These are phyloP conservation scores for Lichtheimia ramosa DNA, from an alignment of 371 early-diverging fungal genomes.

Conservation along the genomic window DNA sequence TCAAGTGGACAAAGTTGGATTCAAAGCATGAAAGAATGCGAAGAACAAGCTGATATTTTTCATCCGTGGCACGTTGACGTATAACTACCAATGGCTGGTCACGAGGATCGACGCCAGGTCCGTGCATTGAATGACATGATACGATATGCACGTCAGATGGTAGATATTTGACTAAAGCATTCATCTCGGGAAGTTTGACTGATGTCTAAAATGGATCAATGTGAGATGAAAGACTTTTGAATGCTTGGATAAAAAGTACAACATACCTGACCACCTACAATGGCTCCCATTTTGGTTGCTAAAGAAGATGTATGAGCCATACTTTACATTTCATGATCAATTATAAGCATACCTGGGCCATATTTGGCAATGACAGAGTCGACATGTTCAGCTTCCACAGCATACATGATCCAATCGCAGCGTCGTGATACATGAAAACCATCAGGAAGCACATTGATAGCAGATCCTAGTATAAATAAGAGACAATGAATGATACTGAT, in stretches of 20 bases:
- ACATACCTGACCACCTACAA: conserved; percentile 78
- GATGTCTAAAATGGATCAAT: conserved; percentile 65
- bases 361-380: conserved; percentile 77
- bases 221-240: not conserved
- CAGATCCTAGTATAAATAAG: conserved; percentile 31
- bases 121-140: conserved; percentile 95
- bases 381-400: conserved; percentile 90
- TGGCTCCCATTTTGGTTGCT: conserved; percentile 88
- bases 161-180: conserved; percentile 82
- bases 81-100: conserved; percentile 90
- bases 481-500: no score
- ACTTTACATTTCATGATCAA: not conserved
- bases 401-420: conserved; percentile 91
- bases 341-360: conserved; percentile 70
- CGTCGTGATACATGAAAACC: conserved; percentile 83
- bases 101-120: conserved; percentile 82
- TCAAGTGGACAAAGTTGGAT: conserved; percentile 78
- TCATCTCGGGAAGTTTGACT: conserved; percentile 92
- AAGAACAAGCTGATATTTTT: conserved; percentile 59
- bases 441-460: conserved; percentile 73
- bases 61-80: conserved; percentile 69
- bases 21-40: conserved; percentile 72
- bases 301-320: not conserved
- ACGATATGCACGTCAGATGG: conserved; percentile 91
- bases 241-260: not conserved